phyloP scores from a whole-genome alignment of 2,329 filamentous ascomycete genomes.

The Eutypella sp. region DNA sequence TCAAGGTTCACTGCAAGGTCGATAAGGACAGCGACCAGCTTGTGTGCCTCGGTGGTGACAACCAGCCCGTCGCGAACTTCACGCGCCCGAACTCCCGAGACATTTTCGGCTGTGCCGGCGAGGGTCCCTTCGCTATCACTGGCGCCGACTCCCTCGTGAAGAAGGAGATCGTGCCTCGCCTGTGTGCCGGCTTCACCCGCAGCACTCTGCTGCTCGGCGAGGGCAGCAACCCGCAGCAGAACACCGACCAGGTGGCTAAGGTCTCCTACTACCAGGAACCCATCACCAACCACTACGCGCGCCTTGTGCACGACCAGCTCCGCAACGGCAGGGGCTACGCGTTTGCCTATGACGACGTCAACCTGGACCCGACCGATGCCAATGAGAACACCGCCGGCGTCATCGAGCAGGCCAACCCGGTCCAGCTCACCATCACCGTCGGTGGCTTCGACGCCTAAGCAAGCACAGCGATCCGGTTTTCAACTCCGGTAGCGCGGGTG shows the following conservation, averaged over 20 bases:
- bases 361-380: slow-evolving; percentile 26
- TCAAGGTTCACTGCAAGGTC: slow-evolving; percentile 20
- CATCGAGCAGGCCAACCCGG: background rate
- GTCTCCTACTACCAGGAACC: slow-evolving; percentile 23
- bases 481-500: no score
- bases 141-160: slow-evolving; percentile 7
- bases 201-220: slow-evolving; percentile 21
- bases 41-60: slow-evolving; percentile 18
- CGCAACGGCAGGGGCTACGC: slow-evolving; percentile 45
- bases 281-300: slow-evolving; percentile 36
- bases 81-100: slow-evolving; percentile 26
- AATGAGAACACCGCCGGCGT: slow-evolving; percentile 25
- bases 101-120: slow-evolving; percentile 45
- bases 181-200: slow-evolving; percentile 21
- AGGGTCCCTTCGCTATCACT: slow-evolving; percentile 17
- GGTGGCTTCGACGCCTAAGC: background rate
- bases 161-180: slow-evolving; percentile 15
- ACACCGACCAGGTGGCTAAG: slow-evolving; percentile 9
- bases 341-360: slow-evolving; percentile 52
- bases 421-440: background rate
- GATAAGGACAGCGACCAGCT: background rate
- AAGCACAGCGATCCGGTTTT: no score
- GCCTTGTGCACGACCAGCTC: slow-evolving; percentile 44
- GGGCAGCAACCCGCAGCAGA: slow-evolving; percentile 27
- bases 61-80: slow-evolving; percentile 9